Percentiles rank a stretch among this genome's conserved stretches.
phyloP scores from a whole-genome alignment of 2,329 filamentous ascomycete genomes.

The Myriosclerotinia scirpicola region DNA sequence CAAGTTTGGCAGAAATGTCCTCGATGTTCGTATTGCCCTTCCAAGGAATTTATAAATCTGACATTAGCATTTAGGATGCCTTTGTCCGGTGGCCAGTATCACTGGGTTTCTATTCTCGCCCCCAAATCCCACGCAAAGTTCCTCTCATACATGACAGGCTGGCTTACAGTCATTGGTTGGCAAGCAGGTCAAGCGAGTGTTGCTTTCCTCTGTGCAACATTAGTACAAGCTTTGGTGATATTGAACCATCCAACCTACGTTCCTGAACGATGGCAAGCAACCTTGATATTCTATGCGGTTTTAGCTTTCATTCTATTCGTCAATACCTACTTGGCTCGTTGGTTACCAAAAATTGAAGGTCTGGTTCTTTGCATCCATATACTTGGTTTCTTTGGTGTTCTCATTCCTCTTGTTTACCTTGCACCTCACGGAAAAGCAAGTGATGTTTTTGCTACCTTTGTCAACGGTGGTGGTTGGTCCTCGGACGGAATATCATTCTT shows the following conservation, averaged over 20 bases:
- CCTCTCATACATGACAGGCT: conserved; percentile 54
- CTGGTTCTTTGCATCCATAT: conserved; percentile 48
- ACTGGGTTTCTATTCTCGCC: conserved; percentile 56
- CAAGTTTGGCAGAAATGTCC: conserved; percentile 33
- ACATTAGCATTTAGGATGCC: conserved; percentile 45
- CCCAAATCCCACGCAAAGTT: conserved; percentile 50
- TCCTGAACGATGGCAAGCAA: conserved; percentile 45
- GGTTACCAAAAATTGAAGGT: conserved; percentile 46
- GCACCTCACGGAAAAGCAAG: conserved; percentile 28
- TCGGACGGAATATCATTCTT: conserved; percentile 41
- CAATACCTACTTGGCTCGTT: conserved; percentile 45
- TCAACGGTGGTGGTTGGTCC: conserved; percentile 38
- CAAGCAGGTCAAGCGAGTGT: conserved; percentile 45
- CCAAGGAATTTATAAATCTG: neutral
- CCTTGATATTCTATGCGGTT: conserved; percentile 45
- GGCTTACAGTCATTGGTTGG: conserved; percentile 49
- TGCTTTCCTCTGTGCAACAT: conserved; percentile 45
- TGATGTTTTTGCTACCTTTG: conserved; percentile 39
- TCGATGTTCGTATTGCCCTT: conserved; percentile 32
- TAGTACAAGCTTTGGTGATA: conserved; percentile 46
- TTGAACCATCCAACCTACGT: conserved; percentile 42
- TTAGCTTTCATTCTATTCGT: conserved; percentile 44
- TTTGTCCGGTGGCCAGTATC: conserved; percentile 57
- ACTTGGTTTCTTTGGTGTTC: conserved; percentile 46
- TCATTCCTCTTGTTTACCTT: conserved; percentile 43